phyloP scores from a whole-genome alignment of 371 early-diverging fungal genomes.

The Nematocida ironsii region DNA sequence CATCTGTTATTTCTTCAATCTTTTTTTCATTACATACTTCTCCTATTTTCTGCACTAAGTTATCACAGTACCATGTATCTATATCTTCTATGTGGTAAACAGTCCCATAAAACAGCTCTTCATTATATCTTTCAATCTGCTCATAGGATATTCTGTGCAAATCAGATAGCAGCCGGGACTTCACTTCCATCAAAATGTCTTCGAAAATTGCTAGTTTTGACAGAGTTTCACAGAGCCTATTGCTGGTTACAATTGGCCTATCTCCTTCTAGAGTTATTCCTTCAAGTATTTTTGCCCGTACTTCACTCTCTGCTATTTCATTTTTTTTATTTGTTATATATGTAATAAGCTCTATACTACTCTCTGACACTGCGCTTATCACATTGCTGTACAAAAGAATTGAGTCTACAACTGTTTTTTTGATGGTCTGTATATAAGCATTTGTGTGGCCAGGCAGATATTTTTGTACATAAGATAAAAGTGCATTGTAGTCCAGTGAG shows the following conservation, averaged over 20 bases:
- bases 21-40: neutral
- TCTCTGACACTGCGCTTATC: neutral
- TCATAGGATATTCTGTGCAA: constrained; percentile 2
- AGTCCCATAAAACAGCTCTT: constrained; percentile 47
- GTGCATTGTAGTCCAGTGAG: constrained; percentile 11
- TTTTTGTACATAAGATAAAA: neutral
- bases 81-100: constrained; percentile 45
- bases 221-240: constrained; percentile 4
- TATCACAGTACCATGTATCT: constrained; percentile 50
- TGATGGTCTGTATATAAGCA: neutral
- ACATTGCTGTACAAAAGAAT: neutral
- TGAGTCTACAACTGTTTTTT: neutral
- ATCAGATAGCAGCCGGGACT: neutral
- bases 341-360: neutral
- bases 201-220: constrained; percentile 46
- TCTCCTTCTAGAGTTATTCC: neutral
- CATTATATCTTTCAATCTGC: constrained; percentile 26
- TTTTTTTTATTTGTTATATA: constrained; percentile 14
- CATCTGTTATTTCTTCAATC: constrained; percentile 1
- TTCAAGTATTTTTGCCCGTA: neutral
- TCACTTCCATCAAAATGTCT: constrained; percentile 25
- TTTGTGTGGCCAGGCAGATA: constrained; percentile 25
- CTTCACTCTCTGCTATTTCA: constrained; percentile 1
- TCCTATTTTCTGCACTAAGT: constrained; percentile 22
- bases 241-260: neutral